Percentiles rank a stretch among this genome's conserved stretches.
phyloP scores from a whole-genome alignment of 345 rosid genomes.

The Schrenkiella parvula region DNA sequence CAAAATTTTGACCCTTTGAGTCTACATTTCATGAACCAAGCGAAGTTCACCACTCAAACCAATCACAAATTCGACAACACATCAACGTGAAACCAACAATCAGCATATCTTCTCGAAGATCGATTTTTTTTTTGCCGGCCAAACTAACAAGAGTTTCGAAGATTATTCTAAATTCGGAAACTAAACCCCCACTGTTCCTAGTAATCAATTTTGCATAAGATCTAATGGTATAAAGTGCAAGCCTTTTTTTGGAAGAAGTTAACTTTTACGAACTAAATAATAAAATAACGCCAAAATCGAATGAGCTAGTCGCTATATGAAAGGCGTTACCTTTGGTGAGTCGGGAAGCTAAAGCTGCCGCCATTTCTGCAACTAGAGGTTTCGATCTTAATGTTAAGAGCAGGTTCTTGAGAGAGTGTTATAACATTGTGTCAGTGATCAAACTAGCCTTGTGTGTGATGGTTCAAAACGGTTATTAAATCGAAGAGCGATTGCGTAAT shows the following conservation, averaged over 20 bases:
- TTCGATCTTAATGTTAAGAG: not conserved
- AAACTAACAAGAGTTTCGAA: not conserved
- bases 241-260: not conserved
- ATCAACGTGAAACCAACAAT: not conserved
- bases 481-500: accelerated
- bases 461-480: not conserved
- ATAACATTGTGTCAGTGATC: not conserved
- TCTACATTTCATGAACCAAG: not conserved
- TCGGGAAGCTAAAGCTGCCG: conserved; percentile 28
- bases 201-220: not conserved
- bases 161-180: not conserved
- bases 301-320: not conserved
- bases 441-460: not conserved
- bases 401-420: not conserved
- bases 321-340: conserved; percentile 8
- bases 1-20: not conserved
- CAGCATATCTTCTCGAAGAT: not conserved
- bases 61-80: not conserved
- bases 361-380: conserved; percentile 23
- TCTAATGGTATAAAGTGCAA: not conserved
- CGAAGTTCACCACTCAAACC: not conserved
- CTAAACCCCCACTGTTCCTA: not conserved
- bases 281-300: not conserved
- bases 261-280: not conserved
- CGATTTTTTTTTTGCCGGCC: not conserved